Base-by-base conservation (phyloP, 768 basidiomycete genomes). In the Lactifluus subvellereus region DNA sequence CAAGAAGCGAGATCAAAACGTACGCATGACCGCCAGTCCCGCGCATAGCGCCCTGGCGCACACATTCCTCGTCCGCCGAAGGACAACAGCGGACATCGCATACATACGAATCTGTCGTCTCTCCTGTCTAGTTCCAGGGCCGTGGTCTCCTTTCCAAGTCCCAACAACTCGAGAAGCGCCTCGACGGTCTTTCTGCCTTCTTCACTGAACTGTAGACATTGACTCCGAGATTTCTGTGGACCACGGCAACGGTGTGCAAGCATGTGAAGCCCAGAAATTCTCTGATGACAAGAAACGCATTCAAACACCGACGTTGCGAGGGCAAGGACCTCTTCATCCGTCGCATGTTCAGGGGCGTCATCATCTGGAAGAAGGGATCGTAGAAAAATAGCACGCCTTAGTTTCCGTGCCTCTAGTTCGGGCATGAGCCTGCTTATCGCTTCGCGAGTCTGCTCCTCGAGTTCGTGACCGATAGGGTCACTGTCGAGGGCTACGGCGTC, bases 21-120 rank as follows among this genome's bases (percentile, higher is more conserved):
- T 7, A 59, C 58, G 30, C 58, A 59, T 18, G 58, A 59, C 5
- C 58, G 58, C 58, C 58, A 59, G 50, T 59, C 58, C n/a, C 58
- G 58, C 30, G 22, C 40, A 5, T 38, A 22, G 32, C 58, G 58
- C 42, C 50, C 43, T 43, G 42, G 35, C n/a, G 37, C 13, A 11
- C 27, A 27, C n/a, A 6, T 16, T 13, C 38, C 38, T 3, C 33
- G 50, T 27, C 18, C 32, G 1, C 18, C 47, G 20, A 48, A 43
- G 11, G 40, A 42, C 2, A 22, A 16, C 40, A 59, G 7, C 11
- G 58, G 58, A 13, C 58, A 59, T 27, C 30, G 14, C 49, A 30
- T 32, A 22, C 58, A 59, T 7, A 43, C 30, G 43, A 59, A 59
- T 51, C 27, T 42, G 51, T 59, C 58, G 18, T n/a, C n/a, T 20